These are phyloP conservation scores for Herpetomonas tarakana DNA, from an alignment of 208 protist genomes.

Conservation along the genomic window DNA sequence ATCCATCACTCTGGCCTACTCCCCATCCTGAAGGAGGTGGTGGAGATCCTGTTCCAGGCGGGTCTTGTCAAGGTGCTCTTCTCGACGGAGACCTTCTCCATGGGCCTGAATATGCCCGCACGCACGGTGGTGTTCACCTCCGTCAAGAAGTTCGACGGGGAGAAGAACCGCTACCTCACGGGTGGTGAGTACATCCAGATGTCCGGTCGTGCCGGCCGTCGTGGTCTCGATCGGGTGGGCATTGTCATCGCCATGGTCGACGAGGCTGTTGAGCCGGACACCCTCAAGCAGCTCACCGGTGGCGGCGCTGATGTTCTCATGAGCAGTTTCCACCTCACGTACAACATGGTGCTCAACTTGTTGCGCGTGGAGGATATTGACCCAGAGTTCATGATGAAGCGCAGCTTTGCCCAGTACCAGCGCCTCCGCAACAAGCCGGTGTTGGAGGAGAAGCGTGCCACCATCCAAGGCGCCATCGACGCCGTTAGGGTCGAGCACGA, in stretches of 20 bases:
- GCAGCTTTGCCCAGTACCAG: slow-evolving; percentile 98
- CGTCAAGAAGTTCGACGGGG: slow-evolving; percentile 99
- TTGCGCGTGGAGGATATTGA: slow-evolving; percentile 97
- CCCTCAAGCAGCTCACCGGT: slow-evolving; percentile 92
- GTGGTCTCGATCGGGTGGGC: slow-evolving; percentile 98
- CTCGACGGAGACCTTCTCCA: slow-evolving; percentile 99
- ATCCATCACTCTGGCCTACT: slow-evolving; percentile 99
- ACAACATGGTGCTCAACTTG: slow-evolving; percentile 99
- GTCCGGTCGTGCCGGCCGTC: slow-evolving; percentile 99
- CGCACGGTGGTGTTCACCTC: slow-evolving; percentile 98
- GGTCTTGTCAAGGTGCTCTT: slow-evolving; percentile 98
- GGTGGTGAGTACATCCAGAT: slow-evolving; percentile 99
- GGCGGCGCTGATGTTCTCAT: slow-evolving; percentile 94
- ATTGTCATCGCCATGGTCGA: slow-evolving; percentile 99
- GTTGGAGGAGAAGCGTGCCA: slow-evolving; percentile 62
- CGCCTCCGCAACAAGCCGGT: slow-evolving; percentile 83
- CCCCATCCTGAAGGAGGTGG: slow-evolving; percentile 99
- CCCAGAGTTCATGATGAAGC: slow-evolving; percentile 96
- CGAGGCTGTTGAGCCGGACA: slow-evolving; percentile 95
- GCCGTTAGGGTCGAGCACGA: slow-evolving; percentile 70
- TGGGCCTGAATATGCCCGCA: slow-evolving; percentile 99
- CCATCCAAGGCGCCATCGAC: slow-evolving; percentile 57
- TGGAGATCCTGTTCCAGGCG: slow-evolving; percentile 99
- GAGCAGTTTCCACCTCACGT: slow-evolving; percentile 97
- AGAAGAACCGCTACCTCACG: slow-evolving; percentile 92